Conservation (phyloP, 441 rosid genomes). For the Euphorbia schlechtendalii region DNA sequence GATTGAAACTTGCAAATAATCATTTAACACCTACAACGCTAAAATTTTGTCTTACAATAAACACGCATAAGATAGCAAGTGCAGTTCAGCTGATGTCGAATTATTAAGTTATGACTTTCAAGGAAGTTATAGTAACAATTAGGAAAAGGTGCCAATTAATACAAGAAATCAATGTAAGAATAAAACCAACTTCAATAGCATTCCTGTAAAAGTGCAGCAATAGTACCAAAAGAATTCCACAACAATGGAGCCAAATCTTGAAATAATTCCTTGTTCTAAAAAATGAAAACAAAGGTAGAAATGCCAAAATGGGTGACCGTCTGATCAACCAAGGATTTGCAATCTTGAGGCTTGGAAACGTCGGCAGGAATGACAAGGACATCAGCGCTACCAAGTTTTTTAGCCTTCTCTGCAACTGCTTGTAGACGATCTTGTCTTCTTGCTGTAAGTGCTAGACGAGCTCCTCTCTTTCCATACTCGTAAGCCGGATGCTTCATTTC, state of each 20-base stretch:
- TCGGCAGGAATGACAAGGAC: constrained; percentile 35
- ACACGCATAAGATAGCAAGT: neutral
- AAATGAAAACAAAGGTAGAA: too few species aligned
- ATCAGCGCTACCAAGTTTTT: constrained; percentile 38
- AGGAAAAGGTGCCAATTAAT: neutral
- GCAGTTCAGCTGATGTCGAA: neutral
- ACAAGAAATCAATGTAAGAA: constrained; percentile 2
- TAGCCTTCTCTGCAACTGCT: constrained; percentile 32
- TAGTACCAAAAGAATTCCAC: constrained; percentile 80
- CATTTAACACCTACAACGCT: neutral
- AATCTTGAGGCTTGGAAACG: constrained; percentile 42
- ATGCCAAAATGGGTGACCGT: constrained; percentile 38
- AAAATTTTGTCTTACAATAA: neutral
- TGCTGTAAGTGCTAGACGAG: constrained; percentile 43
- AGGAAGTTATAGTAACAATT: neutral
- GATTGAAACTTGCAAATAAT: neutral
- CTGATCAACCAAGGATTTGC: constrained; percentile 31
- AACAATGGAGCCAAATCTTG: constrained; percentile 88
- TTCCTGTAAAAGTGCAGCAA: constrained; percentile 88
- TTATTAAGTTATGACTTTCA: neutral
- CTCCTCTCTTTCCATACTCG: constrained; percentile 58
- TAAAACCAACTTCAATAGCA: constrained; percentile 23
- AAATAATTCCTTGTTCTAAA: constrained; percentile 78
- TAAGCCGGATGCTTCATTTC: constrained; percentile 54
- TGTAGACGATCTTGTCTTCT: constrained; percentile 38